phyloP scores from a whole-genome alignment of 169 alveolate genomes.

The Plasmodium chabaudi region DNA sequence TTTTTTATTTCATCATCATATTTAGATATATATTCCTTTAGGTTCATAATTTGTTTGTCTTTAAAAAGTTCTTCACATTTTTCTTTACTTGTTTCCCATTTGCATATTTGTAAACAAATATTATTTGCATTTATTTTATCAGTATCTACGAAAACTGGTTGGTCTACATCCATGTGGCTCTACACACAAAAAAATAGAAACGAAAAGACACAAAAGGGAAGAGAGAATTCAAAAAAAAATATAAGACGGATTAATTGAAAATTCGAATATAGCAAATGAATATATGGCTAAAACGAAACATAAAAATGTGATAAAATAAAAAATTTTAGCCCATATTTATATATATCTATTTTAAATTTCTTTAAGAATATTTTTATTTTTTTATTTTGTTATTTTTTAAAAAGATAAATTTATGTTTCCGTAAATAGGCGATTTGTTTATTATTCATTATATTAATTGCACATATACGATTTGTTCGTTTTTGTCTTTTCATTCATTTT shows the following conservation, averaged over 20 bases:
- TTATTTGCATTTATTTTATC: constrained; percentile 35
- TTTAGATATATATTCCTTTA: constrained; percentile 44
- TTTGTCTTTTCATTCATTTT: neutral
- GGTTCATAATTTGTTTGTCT: constrained; percentile 30
- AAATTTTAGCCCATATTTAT: too few relatives aligned
- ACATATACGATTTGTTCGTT: neutral
- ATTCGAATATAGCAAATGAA: neutral
- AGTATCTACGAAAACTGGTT: neutral
- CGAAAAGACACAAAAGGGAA: neutral
- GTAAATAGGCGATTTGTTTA: too few relatives aligned
- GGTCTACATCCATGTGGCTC: neutral
- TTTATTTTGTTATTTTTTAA: too few relatives aligned
- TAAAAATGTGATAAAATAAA: too few relatives aligned
- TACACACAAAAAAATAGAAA: neutral
- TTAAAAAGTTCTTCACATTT: constrained; percentile 20
- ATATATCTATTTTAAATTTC: too few relatives aligned
- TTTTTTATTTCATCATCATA: constrained; percentile 57
- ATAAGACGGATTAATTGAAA: neutral
- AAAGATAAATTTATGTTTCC: too few relatives aligned
- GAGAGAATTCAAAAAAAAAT: neutral
- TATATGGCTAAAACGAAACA: too few relatives aligned
- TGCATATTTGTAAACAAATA: constrained; percentile 14
- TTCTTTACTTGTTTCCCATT: constrained; percentile 44
- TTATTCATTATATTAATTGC: too few relatives aligned
- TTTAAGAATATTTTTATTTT: too few relatives aligned